Evolutionary conservation across 257 asterid genomes (phyloP).

Genomic region (Plantago elongata): DNA sequence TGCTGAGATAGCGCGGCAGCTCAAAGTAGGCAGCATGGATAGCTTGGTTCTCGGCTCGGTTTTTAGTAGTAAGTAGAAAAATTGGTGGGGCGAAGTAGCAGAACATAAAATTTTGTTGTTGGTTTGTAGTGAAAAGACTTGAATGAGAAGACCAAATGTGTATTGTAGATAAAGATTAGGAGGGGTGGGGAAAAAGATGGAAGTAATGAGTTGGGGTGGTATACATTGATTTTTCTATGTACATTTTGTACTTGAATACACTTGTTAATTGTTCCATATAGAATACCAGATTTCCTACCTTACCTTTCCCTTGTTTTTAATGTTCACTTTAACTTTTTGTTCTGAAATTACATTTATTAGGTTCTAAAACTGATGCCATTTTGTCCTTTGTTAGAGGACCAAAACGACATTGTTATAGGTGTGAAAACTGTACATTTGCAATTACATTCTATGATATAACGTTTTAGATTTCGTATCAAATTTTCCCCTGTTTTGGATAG

Average conservation of each 20-base stretch:
- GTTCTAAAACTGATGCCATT: too few relatives aligned
- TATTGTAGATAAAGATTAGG: conserved; percentile 24
- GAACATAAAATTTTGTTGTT: conserved; percentile 27
- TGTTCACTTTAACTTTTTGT: too few relatives aligned
- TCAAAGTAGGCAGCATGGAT: neutral
- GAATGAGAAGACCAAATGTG: conserved; percentile 19
- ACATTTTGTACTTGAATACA: conserved; percentile 22
- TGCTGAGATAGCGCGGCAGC: conserved; percentile 7
- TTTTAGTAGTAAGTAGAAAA: conserved; percentile 12
- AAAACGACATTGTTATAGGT: too few relatives aligned
- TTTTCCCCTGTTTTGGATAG: too few relatives aligned
- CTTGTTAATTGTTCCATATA: conserved; percentile 6
- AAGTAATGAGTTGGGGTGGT: conserved; percentile 12
- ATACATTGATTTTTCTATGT: conserved; percentile 26
- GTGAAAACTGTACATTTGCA: too few relatives aligned
- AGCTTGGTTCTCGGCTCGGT: neutral
- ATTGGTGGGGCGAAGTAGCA: conserved; percentile 3
- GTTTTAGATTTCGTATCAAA: too few relatives aligned
- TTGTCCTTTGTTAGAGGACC: too few relatives aligned
- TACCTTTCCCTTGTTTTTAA: neutral
- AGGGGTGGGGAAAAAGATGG: conserved; percentile 9
- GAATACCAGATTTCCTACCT: neutral
- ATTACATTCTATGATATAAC: too few relatives aligned
- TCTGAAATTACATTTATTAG: too few relatives aligned
- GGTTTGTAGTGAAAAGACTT: conserved; percentile 22